phyloP scores from a whole-genome alignment of 441 rosid genomes.

The Capsella rubella region DNA sequence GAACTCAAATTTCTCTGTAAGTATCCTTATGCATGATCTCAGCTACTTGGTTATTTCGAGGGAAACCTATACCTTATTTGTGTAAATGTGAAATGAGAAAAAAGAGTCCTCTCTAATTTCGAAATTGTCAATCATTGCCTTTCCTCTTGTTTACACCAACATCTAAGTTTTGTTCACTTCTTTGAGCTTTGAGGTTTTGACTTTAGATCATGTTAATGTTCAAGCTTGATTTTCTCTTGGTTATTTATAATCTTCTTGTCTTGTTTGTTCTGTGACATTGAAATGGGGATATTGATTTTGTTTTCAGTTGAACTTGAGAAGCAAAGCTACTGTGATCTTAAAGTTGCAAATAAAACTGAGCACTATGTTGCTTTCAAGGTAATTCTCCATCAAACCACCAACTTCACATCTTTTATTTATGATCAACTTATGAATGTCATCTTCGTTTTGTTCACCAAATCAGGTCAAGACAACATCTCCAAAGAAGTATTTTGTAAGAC shows the following conservation, averaged over 20 bases:
- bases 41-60: no score
- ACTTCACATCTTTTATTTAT: constrained; percentile 1
- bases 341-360: constrained; percentile 87
- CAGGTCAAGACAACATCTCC: constrained; percentile 99
- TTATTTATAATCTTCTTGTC: background rate
- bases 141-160: constrained; percentile 16
- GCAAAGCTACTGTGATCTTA: constrained; percentile 89
- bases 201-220: background rate
- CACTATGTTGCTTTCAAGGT: constrained; percentile 96
- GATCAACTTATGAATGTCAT: constrained; percentile 9
- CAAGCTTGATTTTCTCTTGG: background rate
- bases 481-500: constrained; percentile 97
- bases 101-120: background rate
- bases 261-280: constrained; percentile 29
- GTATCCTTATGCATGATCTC: constrained; percentile 22
- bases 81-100: no score
- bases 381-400: constrained; percentile 11
- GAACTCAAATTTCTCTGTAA: constrained; percentile 84
- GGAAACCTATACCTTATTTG: no score
- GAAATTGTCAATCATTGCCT: background rate
- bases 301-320: constrained; percentile 89
- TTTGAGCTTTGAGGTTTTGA: constrained; percentile 11
- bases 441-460: constrained; percentile 16
- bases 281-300: constrained; percentile 24
- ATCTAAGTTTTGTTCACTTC: background rate